Evolutionary conservation across 2,329 filamentous ascomycete species (phyloP), one percentile per base, ranked within the genome.

Genomic region (Ceratocystis alfenasii): DNA sequence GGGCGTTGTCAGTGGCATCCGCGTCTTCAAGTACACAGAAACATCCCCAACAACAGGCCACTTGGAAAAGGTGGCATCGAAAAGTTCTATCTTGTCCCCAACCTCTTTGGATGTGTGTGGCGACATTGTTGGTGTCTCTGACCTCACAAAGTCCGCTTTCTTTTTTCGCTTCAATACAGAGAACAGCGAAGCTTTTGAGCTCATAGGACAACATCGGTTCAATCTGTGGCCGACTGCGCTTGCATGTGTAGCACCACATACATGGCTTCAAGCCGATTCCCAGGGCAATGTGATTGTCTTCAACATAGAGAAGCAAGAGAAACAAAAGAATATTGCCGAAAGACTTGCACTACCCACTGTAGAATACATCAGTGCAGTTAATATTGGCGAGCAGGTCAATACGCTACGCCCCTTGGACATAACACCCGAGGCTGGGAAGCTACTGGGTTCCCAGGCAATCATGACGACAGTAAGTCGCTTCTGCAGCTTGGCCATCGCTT

Each of bases 301-400:
- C n/a, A 80, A 84, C 63, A 90, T 86, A 0, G 81, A 83, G 1
- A 87, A 94, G 64, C 90, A 96, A 70, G 83, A 81, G 1, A 87
- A 94, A 64, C 90, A 96, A 70, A 83, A 81, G 68, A 81, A 81
- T 62, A 80, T 85, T 33, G 76, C 97, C 69, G 82, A 89, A 53
- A 80, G 91, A 3, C 36, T 22, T n/a, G 41, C 59, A 15, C 15
- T 41, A 12, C 44, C 25, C 17, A 57, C n/a, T n/a, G 55, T 67
- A 30, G 55, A 67, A 30, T 67, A 67, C 4, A 89, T 84, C 0
- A 87, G 88, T 68, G 92, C 96, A 74, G 84, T 97, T 69, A 85
- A 87, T 57, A 79, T 99, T 8, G 92, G 94, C 0, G 93, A 99
- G 74, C 90, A 94, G 83, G 90, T 97, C 65, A 99, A 99, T 73